Evolutionary conservation across 2,329 filamentous ascomycete species (phyloP), one percentile per base, ranked within the genome.

Genomic region (Clonostachys rosea): DNA sequence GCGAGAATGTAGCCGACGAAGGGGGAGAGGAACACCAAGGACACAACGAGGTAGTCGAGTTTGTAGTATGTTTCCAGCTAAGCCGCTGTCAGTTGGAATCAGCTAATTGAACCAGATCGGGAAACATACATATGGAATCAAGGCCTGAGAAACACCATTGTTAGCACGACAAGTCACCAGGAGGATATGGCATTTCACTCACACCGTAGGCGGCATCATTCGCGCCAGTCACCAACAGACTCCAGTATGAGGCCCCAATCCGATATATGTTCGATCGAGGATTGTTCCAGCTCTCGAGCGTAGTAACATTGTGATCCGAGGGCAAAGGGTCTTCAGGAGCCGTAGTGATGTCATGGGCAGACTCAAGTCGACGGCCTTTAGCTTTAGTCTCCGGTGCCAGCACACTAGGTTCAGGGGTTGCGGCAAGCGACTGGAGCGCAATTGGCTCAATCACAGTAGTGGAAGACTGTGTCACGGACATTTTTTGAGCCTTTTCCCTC

Each of bases 151-250:
- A 58, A 33, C 46, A 56, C 12, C 8, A 14, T 34, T n/a, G 13
- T 13, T 24, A 34, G n/a, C 37, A 56, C 16, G 8, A 43, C n/a
- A 20, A 16, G 2, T 40, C 14, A 40, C 12, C 39, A 24, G 20
- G 3, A 41, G 30, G 11, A 36, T 20, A n/a, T 2, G 4, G 7
- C 9, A 7, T 24, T 12, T 14, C 8, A 64, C 74, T 66, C 60
- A 78, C 76, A 51, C 79, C 79, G 46, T 80, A 81, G 11, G 76
- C 76, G 3, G 76, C 72, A 60, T 82, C 79, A 47, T 81, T 82
- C 10, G 76, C 71, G 0, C 81, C 81, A 59, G 80, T 75, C 2
- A 79, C 72, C 6, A 79, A 56, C 50, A 85, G 79, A 7, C 72
- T 74, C 67, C 72, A 81, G 60, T 83, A 83, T 1, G 76, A 74